Conservation (phyloP, 108 stramenopile genomes). For the Schizochytrium sp. region DNA sequence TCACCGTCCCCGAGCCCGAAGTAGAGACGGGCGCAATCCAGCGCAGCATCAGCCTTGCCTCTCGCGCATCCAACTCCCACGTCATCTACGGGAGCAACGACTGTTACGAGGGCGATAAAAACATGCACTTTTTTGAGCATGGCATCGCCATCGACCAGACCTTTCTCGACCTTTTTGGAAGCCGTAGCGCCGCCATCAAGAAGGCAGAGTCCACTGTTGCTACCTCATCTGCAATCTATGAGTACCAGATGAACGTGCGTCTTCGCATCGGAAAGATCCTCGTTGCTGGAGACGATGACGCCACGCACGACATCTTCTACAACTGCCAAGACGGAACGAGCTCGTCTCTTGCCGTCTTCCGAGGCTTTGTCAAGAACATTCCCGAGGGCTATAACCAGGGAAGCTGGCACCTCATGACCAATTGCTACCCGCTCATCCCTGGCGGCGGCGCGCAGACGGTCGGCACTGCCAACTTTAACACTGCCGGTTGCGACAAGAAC, state of each 20-base stretch:
- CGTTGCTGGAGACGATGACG: background rate
- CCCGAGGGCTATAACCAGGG: background rate
- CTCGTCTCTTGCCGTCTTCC: background rate
- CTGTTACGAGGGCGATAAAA: background rate
- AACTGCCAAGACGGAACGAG: background rate
- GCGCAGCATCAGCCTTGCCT: background rate
- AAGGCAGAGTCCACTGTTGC: background rate
- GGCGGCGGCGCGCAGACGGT: background rate
- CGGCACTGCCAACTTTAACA: background rate
- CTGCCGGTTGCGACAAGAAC: background rate
- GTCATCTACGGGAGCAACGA: background rate
- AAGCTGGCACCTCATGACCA: conserved; percentile 15
- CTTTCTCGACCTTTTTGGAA: background rate
- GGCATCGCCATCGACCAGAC: background rate
- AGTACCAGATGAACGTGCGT: conserved; percentile 6
- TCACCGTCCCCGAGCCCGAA: background rate
- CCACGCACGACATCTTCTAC: background rate
- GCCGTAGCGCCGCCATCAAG: background rate
- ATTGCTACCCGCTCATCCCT: background rate
- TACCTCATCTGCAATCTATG: background rate
- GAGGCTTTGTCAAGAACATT: background rate
- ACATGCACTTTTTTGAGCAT: background rate
- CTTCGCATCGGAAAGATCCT: background rate
- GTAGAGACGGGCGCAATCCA: background rate
- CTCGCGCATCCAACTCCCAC: background rate